Evolutionary conservation across 2,329 filamentous ascomycete genomes (phyloP).

Genomic region (Bimuria novae-zelandiae): DNA sequence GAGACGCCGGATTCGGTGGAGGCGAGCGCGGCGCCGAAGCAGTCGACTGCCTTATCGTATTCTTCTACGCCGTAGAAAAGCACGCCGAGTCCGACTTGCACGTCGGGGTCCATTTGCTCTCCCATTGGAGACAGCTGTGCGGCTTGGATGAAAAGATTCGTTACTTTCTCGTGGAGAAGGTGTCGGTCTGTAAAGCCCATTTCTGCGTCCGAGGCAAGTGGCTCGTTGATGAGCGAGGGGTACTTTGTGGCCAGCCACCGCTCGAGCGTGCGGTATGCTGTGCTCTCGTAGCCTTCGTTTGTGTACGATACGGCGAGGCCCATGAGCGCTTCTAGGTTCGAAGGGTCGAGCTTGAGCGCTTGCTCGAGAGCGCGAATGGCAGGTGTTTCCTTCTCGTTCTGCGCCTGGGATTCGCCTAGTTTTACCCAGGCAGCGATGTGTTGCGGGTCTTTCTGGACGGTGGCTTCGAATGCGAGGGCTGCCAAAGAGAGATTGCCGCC

Average conservation of each 20-base stretch:
- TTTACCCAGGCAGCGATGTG: constrained; percentile 95
- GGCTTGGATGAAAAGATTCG: constrained; percentile 85
- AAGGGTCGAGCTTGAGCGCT: constrained; percentile 83
- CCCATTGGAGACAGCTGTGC: constrained; percentile 90
- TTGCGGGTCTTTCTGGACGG: constrained; percentile 83
- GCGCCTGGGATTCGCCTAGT: constrained; percentile 88
- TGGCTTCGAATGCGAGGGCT: constrained; percentile 92
- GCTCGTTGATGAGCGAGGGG: constrained; percentile 74
- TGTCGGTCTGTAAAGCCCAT: constrained; percentile 94
- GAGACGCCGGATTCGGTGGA: constrained; percentile 81
- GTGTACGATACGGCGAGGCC: constrained; percentile 95
- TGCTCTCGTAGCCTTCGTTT: constrained; percentile 97
- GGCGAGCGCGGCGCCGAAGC: constrained; percentile 89
- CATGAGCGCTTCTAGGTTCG: constrained; percentile 90
- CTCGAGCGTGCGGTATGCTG: constrained; percentile 93
- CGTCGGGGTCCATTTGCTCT: constrained; percentile 96
- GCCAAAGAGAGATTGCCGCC: constrained; percentile 94
- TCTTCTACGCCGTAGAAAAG: constrained; percentile 98
- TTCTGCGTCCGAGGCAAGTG: constrained; percentile 76
- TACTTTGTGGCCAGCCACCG: constrained; percentile 97
- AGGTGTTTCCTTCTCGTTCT: constrained; percentile 97
- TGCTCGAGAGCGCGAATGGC: constrained; percentile 93
- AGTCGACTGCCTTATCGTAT: constrained; percentile 98
- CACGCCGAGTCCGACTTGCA: constrained; percentile 94
- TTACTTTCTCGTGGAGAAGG: constrained; percentile 86